Conservation (phyloP, 225 moss, liverwort and hornwort species). For the Polytrichum formosum region DNA sequence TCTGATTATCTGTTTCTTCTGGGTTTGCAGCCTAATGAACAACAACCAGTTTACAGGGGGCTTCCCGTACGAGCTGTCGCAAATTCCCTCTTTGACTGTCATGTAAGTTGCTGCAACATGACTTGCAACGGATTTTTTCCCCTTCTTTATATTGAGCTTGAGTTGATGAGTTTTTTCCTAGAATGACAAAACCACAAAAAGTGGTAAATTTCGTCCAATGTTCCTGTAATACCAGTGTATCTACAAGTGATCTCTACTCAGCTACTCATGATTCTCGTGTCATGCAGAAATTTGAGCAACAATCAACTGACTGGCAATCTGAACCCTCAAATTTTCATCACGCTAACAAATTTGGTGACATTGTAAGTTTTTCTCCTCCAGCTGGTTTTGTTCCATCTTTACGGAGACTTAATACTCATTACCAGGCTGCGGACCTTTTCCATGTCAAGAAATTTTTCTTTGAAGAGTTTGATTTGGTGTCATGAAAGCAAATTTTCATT, state of each 20-base stretch:
- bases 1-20: not conserved
- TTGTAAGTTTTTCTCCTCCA: constrained; percentile 26
- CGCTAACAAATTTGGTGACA: constrained; percentile 19
- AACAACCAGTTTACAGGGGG: constrained; percentile 11
- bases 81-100: not conserved
- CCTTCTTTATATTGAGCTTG: not conserved
- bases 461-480: not conserved
- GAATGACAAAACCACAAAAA: not conserved
- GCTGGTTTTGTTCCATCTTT: not conserved
- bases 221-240: not conserved
- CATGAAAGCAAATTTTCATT: not conserved
- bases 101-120: not conserved
- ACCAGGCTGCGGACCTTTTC: not conserved
- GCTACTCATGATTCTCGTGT: not conserved
- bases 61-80: not conserved
- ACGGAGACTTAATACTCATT: not conserved
- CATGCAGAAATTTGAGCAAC: constrained; percentile 44
- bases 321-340: constrained; percentile 27
- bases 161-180: not conserved
- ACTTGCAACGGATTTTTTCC: not conserved
- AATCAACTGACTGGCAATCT: constrained; percentile 35
- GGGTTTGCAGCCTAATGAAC: not conserved
- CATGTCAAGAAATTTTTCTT: not conserved
- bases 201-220: not conserved
- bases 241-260: not conserved